A percentile compares a stretch with the other conserved stretches of the same genome.
phyloP scores from a whole-genome alignment of 1,284 basidiomycete genomes.

The Golubevia pallescens region DNA sequence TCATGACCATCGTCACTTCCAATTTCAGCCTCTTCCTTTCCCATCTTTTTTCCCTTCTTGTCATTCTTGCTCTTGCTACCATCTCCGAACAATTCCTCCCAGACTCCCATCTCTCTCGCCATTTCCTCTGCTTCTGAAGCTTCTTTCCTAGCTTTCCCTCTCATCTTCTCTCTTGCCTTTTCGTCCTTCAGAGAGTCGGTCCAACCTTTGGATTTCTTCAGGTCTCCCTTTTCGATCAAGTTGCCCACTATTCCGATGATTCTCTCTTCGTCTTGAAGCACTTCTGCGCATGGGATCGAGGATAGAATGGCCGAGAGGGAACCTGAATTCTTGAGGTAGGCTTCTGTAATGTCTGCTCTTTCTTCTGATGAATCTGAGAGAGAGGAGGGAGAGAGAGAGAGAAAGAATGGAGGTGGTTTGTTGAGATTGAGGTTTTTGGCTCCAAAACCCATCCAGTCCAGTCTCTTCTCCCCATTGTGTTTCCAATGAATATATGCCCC shows the following conservation, averaged over 20 bases:
- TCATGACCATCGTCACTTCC: constrained; percentile 1
- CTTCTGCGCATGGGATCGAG: constrained; percentile 7
- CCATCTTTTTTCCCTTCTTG: constrained; percentile 23
- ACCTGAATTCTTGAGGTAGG: constrained; percentile 42
- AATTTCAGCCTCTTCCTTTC: constrained; percentile 10
- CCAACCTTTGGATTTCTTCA: constrained; percentile 20
- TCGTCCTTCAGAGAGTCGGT: constrained; percentile 3
- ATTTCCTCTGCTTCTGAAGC: constrained; percentile 11
- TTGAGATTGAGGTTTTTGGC: background rate
- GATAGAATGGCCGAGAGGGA: constrained; percentile 26
- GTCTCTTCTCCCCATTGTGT: background rate
- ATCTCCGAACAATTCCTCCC: constrained; percentile 54
- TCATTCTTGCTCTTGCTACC: constrained; percentile 9
- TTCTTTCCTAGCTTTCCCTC: constrained; percentile 8
- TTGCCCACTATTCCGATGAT: constrained; percentile 16
- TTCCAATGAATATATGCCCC: background rate
- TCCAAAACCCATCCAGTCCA: background rate
- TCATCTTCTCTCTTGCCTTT: background rate
- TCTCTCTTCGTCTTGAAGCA: constrained; percentile 7
- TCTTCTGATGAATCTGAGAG: constrained; percentile 45
- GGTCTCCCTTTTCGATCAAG: constrained; percentile 30
- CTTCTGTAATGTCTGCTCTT: constrained; percentile 42
- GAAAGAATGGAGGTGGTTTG: background rate
- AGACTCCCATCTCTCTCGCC: constrained; percentile 44
- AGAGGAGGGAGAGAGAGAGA: too few relatives aligned